These are phyloP conservation scores for Neurospora sp. DNA, from an alignment of 495 filamentous ascomycete species.

Conservation along the genomic window DNA sequence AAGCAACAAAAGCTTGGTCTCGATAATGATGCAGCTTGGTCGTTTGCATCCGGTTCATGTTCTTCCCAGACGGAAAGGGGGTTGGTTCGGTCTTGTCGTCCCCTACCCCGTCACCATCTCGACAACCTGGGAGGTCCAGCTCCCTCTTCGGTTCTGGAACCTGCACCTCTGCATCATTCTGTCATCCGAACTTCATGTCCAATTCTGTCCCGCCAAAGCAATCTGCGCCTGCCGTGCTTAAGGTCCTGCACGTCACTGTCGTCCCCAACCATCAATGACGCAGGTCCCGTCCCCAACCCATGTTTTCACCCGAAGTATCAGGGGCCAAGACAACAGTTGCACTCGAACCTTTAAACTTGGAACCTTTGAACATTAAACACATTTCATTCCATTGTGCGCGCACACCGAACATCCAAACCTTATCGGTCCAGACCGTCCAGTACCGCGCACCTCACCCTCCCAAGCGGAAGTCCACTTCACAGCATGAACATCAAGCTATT, in stretches of 20 bases:
- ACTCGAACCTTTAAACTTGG: no score
- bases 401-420: background rate
- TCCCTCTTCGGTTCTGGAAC: no score
- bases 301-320: no score
- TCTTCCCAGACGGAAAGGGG: no score
- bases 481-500: background rate
- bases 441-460: background rate
- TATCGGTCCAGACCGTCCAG: background rate
- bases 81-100: no score
- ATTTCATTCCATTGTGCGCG: background rate
- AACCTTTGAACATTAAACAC: background rate
- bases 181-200: background rate
- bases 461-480: background rate
- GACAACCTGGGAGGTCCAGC: no score
- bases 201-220: background rate
- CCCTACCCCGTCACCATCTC: no score
- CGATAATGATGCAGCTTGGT: no score
- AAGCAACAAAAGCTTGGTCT: background rate
- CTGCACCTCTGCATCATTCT: no score
- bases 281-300: background rate
- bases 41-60: no score
- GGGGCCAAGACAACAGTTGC: no score
- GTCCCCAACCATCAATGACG: background rate
- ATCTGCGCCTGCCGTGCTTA: background rate
- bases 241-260: background rate